Base-by-base conservation (phyloP, 805 yeast species). In the Tetrapisispora fleetii region DNA sequence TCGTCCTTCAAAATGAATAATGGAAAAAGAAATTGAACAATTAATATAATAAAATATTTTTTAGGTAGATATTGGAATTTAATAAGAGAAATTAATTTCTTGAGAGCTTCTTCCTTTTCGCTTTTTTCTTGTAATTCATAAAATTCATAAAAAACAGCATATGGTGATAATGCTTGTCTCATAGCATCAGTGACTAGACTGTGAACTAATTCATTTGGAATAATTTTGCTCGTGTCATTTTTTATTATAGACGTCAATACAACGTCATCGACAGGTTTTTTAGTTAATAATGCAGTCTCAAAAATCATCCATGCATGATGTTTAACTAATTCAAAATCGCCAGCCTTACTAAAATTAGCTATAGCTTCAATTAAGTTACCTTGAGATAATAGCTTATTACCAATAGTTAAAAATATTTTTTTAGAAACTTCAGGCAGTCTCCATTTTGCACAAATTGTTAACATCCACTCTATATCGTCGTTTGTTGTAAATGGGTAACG, bases 391-490 rank as follows among this genome's bases (percentile, higher is more conserved):
- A 79, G 70, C 44, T 70, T 69, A 37, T 67, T 64, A 8, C 80
- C 83, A 48, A 74, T 65, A 18, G 65, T 67, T 48, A 74, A 72
- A 62, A 76, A 81, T 3, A 85, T 68, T 32, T 73, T 69, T 49
- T 73, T 72, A 0, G 85, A 79, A 13, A 85, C 79, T 8, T 73
- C 66, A n/a, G 79, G 71, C 39, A 84, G 62, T 55, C 76, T 77
- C 60, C 84, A 70, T 55, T 81, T 75, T 13, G 89, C 85, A 67
- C 91, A 83, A 5, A 85, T 70, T 2, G 86, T 77, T 46, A 85
- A 67, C 41, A 82, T 76, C 91, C 91, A 85, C 62, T 85, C 93
- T 52, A 83, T 72, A 59, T 85, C 95, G 60, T 84, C 90, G 58
- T 81, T 83, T 9, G 81, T 80, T 47, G 74, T 67, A 57, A 80